Percentiles rank a stretch among this genome's conserved stretches.
Evolutionary conservation across 495 filamentous ascomycete genomes (phyloP).

Genomic region (Cudoniella acicularis): DNA sequence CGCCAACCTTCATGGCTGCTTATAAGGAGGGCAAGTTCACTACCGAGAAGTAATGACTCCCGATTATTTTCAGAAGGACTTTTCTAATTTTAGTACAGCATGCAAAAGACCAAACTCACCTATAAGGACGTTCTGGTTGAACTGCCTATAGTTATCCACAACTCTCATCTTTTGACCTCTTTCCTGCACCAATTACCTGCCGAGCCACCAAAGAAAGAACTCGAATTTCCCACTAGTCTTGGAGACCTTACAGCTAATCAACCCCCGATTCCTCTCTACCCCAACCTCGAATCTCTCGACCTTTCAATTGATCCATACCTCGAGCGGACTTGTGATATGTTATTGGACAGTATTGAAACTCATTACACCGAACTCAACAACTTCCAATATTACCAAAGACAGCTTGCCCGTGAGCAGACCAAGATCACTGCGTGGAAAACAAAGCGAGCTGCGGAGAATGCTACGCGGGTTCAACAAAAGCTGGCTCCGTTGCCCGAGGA

Average conservation of each 20-base stretch:
- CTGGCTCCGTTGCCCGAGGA: conserved; percentile 88
- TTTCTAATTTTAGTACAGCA: conserved; percentile 43
- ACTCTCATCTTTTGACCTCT: conserved; percentile 93
- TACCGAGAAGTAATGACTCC: conserved; percentile 70
- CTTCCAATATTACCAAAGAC: conserved; percentile 96
- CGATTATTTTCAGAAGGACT: not conserved
- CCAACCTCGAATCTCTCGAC: conserved; percentile 82
- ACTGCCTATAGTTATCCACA: conserved; percentile 88
- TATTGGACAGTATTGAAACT: conserved; percentile 92
- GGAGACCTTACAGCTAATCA: conserved; percentile 56
- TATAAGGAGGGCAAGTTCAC: conserved; percentile 98
- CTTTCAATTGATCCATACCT: conserved; percentile 95
- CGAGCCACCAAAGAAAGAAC: conserved; percentile 50
- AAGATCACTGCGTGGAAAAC: conserved; percentile 95
- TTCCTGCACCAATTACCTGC: conserved; percentile 82
- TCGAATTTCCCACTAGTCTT: conserved; percentile 71
- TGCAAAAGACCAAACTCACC: conserved; percentile 86
- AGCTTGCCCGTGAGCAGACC: conserved; percentile 88
- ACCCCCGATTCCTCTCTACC: conserved; percentile 63
- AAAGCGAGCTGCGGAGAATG: conserved; percentile 95
- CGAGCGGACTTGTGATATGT: conserved; percentile 95
- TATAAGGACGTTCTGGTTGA: conserved; percentile 94
- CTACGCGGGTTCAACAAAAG: conserved; percentile 76
- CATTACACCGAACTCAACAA: conserved; percentile 99
- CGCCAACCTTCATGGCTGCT: conserved; percentile 81